These are phyloP conservation scores for Populus tremula DNA, from an alignment of 345 rosid species.

Conservation along the genomic window DNA sequence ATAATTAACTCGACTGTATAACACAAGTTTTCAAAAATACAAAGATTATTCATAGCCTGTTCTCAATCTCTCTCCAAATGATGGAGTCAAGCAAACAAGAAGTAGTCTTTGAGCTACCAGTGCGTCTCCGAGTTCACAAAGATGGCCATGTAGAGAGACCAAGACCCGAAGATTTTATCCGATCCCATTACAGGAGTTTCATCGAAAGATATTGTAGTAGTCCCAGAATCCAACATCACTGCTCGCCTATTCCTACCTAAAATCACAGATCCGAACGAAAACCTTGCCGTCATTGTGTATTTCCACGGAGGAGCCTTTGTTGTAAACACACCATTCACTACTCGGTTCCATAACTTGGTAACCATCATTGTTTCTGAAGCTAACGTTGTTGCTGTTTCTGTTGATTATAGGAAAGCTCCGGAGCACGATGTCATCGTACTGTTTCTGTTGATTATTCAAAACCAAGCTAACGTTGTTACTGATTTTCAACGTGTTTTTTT, in stretches of 20 bases:
- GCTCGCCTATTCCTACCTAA: conserved; percentile 52
- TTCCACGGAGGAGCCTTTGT: conserved; percentile 59
- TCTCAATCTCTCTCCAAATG: neutral
- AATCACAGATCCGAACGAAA: conserved; percentile 13
- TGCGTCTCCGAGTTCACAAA: conserved; percentile 25
- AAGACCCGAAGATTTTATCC: conserved; percentile 25
- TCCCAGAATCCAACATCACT: conserved; percentile 27
- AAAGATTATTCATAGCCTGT: neutral
- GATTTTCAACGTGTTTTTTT: no score
- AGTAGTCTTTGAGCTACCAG: conserved; percentile 4
- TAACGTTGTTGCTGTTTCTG: conserved; percentile 35
- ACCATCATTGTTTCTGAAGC: conserved; percentile 35
- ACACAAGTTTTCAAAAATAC: no score
- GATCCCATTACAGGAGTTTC: conserved; percentile 33
- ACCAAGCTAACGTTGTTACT: no score
- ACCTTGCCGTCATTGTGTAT: conserved; percentile 48
- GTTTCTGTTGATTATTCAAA: no score
- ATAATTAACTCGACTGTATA: no score
- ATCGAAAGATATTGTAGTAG: conserved; percentile 39
- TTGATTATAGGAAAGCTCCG: conserved; percentile 46
- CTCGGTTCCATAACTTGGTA: conserved; percentile 28
- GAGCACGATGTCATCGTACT: conserved; percentile 19
- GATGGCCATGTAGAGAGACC: no score
- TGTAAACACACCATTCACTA: conserved; percentile 37
- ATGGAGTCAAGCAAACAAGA: neutral